Conservation (phyloP, 1,284 basidiomycete genomes). For the Trametes versicolor region DNA sequence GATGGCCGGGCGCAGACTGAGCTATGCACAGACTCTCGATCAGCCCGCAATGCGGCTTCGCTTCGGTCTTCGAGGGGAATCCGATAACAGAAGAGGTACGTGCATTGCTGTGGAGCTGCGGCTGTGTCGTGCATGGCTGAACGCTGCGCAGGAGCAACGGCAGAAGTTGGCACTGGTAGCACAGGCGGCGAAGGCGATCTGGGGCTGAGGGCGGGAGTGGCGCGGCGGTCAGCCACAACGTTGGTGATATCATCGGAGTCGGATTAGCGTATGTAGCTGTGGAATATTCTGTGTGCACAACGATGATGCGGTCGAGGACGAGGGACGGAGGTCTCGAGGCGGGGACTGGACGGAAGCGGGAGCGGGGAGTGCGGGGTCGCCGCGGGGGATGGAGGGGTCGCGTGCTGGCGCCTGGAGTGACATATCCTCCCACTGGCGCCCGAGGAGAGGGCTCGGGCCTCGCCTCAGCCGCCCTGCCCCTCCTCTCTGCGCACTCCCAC, state of each 20-base stretch:
- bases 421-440: neutral
- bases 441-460: neutral
- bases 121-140: conserved; percentile 7
- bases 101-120: conserved; percentile 23
- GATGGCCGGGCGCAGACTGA: neutral
- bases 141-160: conserved; percentile 38
- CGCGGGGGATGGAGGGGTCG: conserved; percentile 1
- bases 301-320: neutral
- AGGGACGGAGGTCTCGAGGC: neutral
- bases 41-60: conserved; percentile 81
- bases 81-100: conserved; percentile 64
- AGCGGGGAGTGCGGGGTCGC: neutral
- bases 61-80: conserved; percentile 74
- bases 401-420: neutral
- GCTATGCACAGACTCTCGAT: conserved; percentile 60
- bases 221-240: neutral
- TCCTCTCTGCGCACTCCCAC: conserved; percentile 3
- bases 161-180: conserved; percentile 62
- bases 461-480: conserved; percentile 8
- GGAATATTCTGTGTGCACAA: conserved; percentile 3
- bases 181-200: conserved; percentile 61
- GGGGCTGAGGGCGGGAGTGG: conserved; percentile 40
- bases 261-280: neutral
- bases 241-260: conserved; percentile 17
- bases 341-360: conserved; percentile 12